These are phyloP conservation scores for Aspergillus transmontanensis DNA, from an alignment of 2,329 filamentous ascomycete genomes.

Conservation along the genomic window DNA sequence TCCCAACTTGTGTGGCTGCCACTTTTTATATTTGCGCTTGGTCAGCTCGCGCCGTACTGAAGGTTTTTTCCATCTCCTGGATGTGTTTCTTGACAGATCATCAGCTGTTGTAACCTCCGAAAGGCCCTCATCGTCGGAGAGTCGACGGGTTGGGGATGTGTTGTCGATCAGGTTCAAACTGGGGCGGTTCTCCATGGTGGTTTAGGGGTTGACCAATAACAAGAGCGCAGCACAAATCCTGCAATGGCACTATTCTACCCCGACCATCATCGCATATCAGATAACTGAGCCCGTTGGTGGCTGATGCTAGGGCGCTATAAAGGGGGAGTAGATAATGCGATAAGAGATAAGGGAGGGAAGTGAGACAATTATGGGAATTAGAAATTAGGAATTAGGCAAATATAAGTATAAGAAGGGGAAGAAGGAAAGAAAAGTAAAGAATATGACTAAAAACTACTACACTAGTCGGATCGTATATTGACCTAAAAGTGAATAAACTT, in stretches of 20 bases:
- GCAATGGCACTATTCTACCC: background rate
- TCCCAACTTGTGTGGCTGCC: conserved; percentile 60
- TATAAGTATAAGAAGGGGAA: background rate
- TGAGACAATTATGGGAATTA: background rate
- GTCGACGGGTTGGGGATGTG: conserved; percentile 33
- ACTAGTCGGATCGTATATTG: background rate
- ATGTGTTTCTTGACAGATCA: conserved; percentile 18
- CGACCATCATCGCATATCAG: background rate
- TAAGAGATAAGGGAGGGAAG: background rate
- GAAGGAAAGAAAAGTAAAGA: background rate
- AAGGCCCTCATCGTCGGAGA: conserved; percentile 24
- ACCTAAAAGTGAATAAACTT: conserved; percentile 1
- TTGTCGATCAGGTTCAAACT: conserved; percentile 45
- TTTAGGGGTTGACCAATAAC: background rate
- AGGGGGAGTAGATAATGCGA: conserved; percentile 2
- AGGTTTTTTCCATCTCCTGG: conserved; percentile 22
- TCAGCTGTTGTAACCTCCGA: conserved; percentile 14
- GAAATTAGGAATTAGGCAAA: background rate
- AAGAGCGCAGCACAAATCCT: background rate
- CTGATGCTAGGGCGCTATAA: background rate
- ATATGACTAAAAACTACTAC: background rate
- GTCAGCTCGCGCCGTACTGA: conserved; percentile 44
- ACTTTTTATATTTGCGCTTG: conserved; percentile 52
- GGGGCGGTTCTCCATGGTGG: conserved; percentile 28
- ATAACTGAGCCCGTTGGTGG: background rate